Conservation (phyloP, 257 asterid species). For the Henckelia pumila region DNA sequence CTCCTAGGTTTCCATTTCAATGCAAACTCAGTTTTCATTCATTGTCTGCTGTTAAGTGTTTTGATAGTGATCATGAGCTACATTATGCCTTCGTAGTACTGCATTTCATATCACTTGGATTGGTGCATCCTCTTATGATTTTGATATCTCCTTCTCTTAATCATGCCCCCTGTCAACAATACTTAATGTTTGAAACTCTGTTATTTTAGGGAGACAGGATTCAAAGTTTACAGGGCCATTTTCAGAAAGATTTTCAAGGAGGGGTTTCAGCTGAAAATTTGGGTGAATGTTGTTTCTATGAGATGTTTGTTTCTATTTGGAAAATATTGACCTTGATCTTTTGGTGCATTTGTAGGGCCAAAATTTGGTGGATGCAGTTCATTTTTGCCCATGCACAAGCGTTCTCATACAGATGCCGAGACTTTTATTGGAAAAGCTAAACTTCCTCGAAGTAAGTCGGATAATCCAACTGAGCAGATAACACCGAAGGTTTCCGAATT, state of each 20-base stretch:
- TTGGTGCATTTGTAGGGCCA: conserved; percentile 57
- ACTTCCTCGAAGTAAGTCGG: conserved; percentile 43
- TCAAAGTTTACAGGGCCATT: conserved; percentile 83
- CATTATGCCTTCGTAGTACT: neutral
- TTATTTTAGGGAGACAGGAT: conserved; percentile 67
- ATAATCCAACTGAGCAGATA: conserved; percentile 41
- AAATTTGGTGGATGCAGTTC: conserved; percentile 93
- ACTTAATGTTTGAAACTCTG: conserved; percentile 23
- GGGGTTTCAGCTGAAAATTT: conserved; percentile 71
- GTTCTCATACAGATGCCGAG: conserved; percentile 63
- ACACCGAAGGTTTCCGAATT: conserved; percentile 57
- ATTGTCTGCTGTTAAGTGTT: neutral
- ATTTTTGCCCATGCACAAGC: conserved; percentile 68
- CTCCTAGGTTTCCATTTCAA: conserved; percentile 1
- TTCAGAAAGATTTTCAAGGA: conserved; percentile 92
- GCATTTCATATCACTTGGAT: conserved; percentile 12
- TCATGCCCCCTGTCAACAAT: conserved; percentile 13
- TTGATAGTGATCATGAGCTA: conserved; percentile 4
- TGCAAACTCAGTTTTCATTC: neutral
- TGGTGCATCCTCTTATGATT: conserved; percentile 8
- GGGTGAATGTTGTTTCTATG: conserved; percentile 55
- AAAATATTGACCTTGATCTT: conserved; percentile 27
- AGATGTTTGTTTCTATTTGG: conserved; percentile 19
- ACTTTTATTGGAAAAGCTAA: conserved; percentile 39
- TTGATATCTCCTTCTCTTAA: conserved; percentile 16